phyloP scores from a whole-genome alignment of 345 rosid genomes.

The Ricinus communis region DNA sequence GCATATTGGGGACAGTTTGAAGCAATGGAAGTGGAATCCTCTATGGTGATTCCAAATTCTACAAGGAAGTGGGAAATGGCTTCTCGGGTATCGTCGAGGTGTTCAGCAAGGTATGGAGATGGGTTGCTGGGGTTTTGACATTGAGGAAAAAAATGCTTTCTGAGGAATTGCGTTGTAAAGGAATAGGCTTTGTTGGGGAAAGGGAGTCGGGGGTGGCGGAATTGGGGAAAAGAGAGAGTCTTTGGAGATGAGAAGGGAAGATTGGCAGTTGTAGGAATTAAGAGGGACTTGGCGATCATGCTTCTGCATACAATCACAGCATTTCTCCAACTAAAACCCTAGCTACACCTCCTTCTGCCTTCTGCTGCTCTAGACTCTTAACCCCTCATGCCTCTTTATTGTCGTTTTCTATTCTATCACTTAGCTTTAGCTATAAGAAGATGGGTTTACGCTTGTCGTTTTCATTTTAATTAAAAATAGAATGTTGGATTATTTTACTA shows the following conservation, averaged over 20 bases:
- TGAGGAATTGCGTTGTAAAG: slow-evolving; percentile 7
- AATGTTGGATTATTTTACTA: too few relatives aligned
- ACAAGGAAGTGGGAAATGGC: slow-evolving; percentile 54
- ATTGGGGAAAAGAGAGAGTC: neutral
- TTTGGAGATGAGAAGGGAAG: slow-evolving; percentile 18
- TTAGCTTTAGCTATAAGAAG: too few relatives aligned
- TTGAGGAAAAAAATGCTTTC: slow-evolving; percentile 11
- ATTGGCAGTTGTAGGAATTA: slow-evolving; percentile 22
- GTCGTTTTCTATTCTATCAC: too few relatives aligned
- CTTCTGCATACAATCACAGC: neutral
- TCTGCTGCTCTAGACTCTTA: too few relatives aligned
- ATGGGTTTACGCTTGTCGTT: too few relatives aligned
- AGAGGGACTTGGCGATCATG: slow-evolving; percentile 30
- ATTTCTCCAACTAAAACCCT: neutral
- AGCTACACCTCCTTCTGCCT: neutral
- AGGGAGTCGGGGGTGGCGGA: neutral
- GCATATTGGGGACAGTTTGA: slow-evolving; percentile 52
- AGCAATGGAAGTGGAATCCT: slow-evolving; percentile 51
- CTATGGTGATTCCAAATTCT: slow-evolving; percentile 47
- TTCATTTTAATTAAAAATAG: too few relatives aligned
- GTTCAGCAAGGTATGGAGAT: slow-evolving; percentile 7
- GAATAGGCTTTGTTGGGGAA: slow-evolving; percentile 11
- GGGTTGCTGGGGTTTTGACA: slow-evolving; percentile 15
- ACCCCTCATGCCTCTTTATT: too few relatives aligned
- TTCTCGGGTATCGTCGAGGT: slow-evolving; percentile 41